Evolutionary conservation across 495 filamentous ascomycete genomes (phyloP), one percentile per base, ranked within the genome.

Genomic region (Neurospora hispaniola): DNA sequence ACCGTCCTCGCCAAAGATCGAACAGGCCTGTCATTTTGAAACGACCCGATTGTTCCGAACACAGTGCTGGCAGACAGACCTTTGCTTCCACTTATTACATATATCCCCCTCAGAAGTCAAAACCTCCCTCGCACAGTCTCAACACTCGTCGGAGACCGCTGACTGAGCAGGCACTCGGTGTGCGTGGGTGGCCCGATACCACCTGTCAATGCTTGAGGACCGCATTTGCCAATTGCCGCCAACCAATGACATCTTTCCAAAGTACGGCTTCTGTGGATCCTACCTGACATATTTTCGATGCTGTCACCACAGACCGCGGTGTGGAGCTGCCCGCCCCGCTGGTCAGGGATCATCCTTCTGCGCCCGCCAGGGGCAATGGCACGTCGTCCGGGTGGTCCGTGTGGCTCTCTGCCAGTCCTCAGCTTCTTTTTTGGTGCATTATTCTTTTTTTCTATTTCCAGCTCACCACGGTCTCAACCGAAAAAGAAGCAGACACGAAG

Each of bases 11-110:
- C 54, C 2, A 62, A 27, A 14, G 20, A 31, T 23, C 5, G 5
- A 31, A 31, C 54, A 62, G 23, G 35, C 70, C 59, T 48, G 73
- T 43, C 39, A 31, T 14, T 66, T 74, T 74, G 73, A 74, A 74
- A 74, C 35, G 4, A 38, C 4, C 73, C 71, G 73, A 74, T 69
- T 42, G 71, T 72, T 74, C 73, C 73, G 73, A 72, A 74, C 73
- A 74, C 73, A 74, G 73, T 74, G 73, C 73, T 42, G 23, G 18
- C 16, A 39, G 39, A 66, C 54, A 35, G 27, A 27, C 54, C 54
- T 35, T 66, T 23, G 27, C 54, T 66, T 66, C 27, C 23, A 23
- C 48, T 54, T 11, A 6, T 59, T 27, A n/a, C 18, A 6, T 38
- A 46, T 46, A 31, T 31, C 2, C n/a, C 18, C 43, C 43, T 46